Evolutionary conservation across 352 stramenopile genomes (phyloP).

Genomic region (Aphanomyces stellatus): DNA sequence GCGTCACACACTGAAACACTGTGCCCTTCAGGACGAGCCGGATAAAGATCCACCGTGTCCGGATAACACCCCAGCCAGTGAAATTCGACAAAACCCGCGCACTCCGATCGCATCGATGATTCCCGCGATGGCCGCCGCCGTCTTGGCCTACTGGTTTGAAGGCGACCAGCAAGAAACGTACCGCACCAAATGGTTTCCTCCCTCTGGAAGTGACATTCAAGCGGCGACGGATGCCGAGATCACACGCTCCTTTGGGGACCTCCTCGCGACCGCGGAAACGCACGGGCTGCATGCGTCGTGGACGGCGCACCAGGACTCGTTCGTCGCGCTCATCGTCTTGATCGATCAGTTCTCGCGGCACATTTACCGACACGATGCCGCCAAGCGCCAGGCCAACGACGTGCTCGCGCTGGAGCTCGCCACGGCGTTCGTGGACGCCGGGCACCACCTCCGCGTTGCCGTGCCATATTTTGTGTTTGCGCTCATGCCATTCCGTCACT

Average conservation of each 20-base stretch:
- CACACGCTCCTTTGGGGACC: constrained; percentile 26
- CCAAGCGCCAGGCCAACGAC: constrained; percentile 36
- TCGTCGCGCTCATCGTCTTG: constrained; percentile 74
- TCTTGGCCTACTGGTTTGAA: constrained; percentile 58
- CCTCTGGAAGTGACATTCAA: constrained; percentile 41
- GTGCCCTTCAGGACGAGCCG: no score
- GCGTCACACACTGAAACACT: no score
- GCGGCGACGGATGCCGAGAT: constrained; percentile 35
- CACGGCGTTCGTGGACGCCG: constrained; percentile 34
- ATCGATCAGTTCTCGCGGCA: constrained; percentile 85
- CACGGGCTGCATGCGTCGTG: constrained; percentile 39
- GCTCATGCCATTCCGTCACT: constrained; percentile 82
- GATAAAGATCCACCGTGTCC: neutral
- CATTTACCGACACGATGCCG: constrained; percentile 39
- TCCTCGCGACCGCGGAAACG: constrained; percentile 37
- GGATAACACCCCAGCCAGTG: neutral
- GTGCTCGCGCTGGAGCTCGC: constrained; percentile 35
- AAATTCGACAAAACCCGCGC: no score
- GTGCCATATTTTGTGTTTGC: constrained; percentile 65
- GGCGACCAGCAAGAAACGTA: constrained; percentile 42
- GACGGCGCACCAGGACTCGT: constrained; percentile 29
- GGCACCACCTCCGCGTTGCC: constrained; percentile 44
- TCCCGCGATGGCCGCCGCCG: neutral
- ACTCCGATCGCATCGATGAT: neutral
- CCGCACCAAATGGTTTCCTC: constrained; percentile 55